These are phyloP conservation scores for Hibiscus mutabilis DNA, from an alignment of 345 rosid species.

Conservation along the genomic window DNA sequence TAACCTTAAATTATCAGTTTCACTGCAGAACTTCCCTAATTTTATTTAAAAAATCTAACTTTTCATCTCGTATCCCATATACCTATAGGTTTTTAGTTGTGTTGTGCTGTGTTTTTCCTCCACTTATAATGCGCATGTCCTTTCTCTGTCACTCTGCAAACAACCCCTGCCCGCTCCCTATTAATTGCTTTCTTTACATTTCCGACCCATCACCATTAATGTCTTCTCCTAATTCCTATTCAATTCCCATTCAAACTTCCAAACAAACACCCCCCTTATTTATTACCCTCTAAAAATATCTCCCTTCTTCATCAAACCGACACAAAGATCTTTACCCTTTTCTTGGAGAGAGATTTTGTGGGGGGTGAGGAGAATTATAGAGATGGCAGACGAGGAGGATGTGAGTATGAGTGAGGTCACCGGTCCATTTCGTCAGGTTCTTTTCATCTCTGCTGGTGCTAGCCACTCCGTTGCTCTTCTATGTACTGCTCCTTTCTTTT, in stretches of 20 bases:
- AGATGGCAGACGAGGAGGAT: constrained; percentile 42
- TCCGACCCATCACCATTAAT: not conserved
- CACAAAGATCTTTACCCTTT: constrained; percentile 16
- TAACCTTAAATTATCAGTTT: no score
- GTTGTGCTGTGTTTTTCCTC: no score
- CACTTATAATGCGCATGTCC: not conserved
- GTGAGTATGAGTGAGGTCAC: constrained; percentile 26
- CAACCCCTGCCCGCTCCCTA: not conserved
- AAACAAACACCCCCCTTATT: not conserved
- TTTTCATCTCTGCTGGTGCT: constrained; percentile 92
- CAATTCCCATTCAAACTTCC: not conserved
- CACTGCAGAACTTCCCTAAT: no score
- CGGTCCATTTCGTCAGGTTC: constrained; percentile 50
- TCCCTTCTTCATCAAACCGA: not conserved
- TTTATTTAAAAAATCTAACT: no score
- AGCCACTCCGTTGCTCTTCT: constrained; percentile 92
- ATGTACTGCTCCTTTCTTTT: constrained; percentile 32
- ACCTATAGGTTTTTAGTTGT: no score
- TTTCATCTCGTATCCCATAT: no score
- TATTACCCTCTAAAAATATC: constrained; percentile 4
- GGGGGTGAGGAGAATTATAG: not conserved
- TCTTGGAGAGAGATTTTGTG: not conserved
- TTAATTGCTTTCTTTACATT: not conserved
- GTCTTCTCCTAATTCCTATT: not conserved
- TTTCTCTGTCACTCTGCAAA: not conserved